Evolutionary conservation across 345 rosid species (phyloP), one percentile per base, ranked within the genome.

Genomic region (Arabis hirsuta): DNA sequence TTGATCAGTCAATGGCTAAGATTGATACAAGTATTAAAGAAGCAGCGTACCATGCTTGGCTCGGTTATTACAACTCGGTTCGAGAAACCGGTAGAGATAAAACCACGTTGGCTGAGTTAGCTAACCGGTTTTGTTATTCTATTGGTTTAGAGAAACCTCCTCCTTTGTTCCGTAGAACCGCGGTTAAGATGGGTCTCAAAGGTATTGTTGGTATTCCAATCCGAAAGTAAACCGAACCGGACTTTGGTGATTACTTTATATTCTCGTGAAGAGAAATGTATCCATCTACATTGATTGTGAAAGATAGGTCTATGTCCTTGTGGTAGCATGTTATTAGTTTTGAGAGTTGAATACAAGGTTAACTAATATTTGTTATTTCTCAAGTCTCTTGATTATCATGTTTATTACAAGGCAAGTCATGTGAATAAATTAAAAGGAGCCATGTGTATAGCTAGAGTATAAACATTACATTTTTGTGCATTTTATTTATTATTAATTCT

Each of bases 21-120:
- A 76, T 96, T 53, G 99, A 90, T 76, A 82, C 78, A 31, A 88
- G 89, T 67, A 69, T 88, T 56, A 92, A 88, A 83, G 99, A 96
- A 84, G 98, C 87, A 58, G 98, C 98, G 12, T 96, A 90, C 81
- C 96, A 90, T 81, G 90, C 96, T 51, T 96, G 99, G 97, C 95
- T 96, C 43, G 94, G 92, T 43, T 96, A 92, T 48, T 96, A 95
- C 62, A 92, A 85, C 82, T 92, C 98, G 3, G 84, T 96, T 80
- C 78, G 85, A 58, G 87, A 88, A 80, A 90, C 86, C 14, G 92
- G 98, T 62, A 77, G 99, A 70, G 97, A 90, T 62, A 96, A 96
- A 73, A 96, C 96, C 29, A 84, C 84, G 0, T 87, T 96, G 7
- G 96, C 85, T 1, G 98, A 88, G 81, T 86, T 90, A 56, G 97